Base-by-base conservation (phyloP, 345 rosid species). In the Eucalyptus tenuipes region DNA sequence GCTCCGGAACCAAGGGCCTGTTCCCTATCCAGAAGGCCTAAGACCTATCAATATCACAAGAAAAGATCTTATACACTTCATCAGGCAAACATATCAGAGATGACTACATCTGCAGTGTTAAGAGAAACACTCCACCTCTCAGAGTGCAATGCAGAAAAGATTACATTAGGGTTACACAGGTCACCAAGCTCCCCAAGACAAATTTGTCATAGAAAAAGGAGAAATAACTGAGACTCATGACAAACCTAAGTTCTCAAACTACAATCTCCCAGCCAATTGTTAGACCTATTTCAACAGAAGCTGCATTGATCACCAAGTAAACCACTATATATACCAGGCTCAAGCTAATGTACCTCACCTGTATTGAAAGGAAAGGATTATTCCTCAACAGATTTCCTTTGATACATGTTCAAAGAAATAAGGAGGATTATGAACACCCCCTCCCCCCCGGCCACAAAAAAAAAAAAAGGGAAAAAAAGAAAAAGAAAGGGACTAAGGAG, bases 11-110 rank as follows among this genome's bases (percentile, higher is more conserved):
- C 91, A 87, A 91, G 93, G 85, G 89, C 88, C 64, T 85, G 94
- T 88, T 93, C 95, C 85, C 95, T 97, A 89, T 89, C 93, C 91
- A 98, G 93, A 91, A 98, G 97, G 92, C 93, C 93, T 89, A 98
- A 89, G 45, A 97, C 97, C 99, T 98, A 94, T 91, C 84, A 57
- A 90, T 33, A 82, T 33, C 49, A 71, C 61, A 71, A 81, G 17
- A 53, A 57, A 71, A 88, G 52, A 75, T 40, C 84, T 75, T 75
- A 75, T 20, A 22, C 84, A 40, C 84, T 75, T 40, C 84, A 6
- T 40, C 84, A 10, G 42, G 84, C 84, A 75, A 75, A 75, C 84
- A 20, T 11, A 37, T 75, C 27, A 24, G 27, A 22, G 47, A 75
- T 75, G 47, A 75, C 47, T 15, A 75, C 47, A 75, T 75, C 29